A percentile compares a stretch with the other conserved stretches of the same genome.
These are phyloP conservation scores for Cucurbita pepo DNA, from an alignment of 306 rosid species.

Conservation along the genomic window DNA sequence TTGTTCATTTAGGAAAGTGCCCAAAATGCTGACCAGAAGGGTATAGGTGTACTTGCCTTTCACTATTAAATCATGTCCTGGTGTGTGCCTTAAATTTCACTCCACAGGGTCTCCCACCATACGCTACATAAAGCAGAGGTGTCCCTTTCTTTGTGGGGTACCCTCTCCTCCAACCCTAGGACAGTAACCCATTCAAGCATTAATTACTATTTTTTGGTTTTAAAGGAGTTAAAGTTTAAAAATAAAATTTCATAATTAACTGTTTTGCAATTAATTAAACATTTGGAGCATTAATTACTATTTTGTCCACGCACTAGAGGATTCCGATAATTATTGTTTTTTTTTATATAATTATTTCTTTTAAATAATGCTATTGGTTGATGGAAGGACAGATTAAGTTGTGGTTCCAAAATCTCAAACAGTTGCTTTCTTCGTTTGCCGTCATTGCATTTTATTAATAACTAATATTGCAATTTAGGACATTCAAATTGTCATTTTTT, in stretches of 20 bases:
- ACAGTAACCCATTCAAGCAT: not conserved
- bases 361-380: not conserved
- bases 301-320: not conserved
- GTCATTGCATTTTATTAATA: not conserved
- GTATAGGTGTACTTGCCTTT: too few species aligned
- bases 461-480: not conserved
- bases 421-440: not conserved
- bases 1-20: too few species aligned
- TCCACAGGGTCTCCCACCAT: slow-evolving; percentile 7
- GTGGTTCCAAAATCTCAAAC: not conserved
- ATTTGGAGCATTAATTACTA: not conserved
- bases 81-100: too few species aligned
- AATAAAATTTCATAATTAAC: too few species aligned
- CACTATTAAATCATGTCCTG: too few species aligned
- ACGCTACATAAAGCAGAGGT: slow-evolving; percentile 3
- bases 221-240: too few species aligned
- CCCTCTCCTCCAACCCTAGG: not conserved
- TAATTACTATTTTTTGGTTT: not conserved
- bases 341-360: too few species aligned
- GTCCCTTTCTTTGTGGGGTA: slow-evolving; percentile 3
- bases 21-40: too few species aligned
- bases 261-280: not conserved
- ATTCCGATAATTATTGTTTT: too few species aligned
- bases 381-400: not conserved
- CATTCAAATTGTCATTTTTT: not conserved